Evolutionary conservation across 139 green algal genomes (phyloP), one percentile per base, ranked within the genome.

Genomic region (Micromonas pusilla): DNA sequence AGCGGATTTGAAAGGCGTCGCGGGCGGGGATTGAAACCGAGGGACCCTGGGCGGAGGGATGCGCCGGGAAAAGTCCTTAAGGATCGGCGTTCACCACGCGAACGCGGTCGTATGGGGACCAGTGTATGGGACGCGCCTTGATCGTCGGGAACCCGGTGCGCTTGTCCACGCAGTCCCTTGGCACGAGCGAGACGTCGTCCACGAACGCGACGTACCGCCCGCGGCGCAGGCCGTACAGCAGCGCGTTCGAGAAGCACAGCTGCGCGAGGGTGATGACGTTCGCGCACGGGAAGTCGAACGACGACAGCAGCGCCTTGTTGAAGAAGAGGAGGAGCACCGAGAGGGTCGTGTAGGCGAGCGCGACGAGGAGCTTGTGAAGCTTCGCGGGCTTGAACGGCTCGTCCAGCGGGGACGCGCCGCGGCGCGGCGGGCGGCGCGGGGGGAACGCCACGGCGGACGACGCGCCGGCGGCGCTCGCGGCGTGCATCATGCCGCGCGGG

Each of bases 201-300:
- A 34, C 26, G 26, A 70, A 70, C 26, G 1, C n/a, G 31, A 70
- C 31, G 21, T 25, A 36, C 0, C 31, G 20, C 1, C 28, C 21
- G 20, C 26, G 28, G 20, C 31, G 28, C 28, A 70, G 31, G 21
- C 20, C 63, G 5, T 70, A 70, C 63, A 70, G 31, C 28, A 70
- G 63, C n/a, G 31, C 31, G 2, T 32, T 70, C n/a, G 63, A 70
- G 9, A 31, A 32, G 23, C 20, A 5, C 45, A 86, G 67, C 66
- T 86, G 82, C 33, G 82, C 57, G 5, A 83, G 62, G 16, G 82
- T 83, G 72, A 86, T 79, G 30, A 86, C 64, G 72, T 86, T 86
- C 30, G 77, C 82, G 52, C 64, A 73, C 3, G 73, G 67, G 57
- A 86, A 86, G 21, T 84, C 82, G 67, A 82, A 86, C 45, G 70